phyloP scores from a whole-genome alignment of 495 filamentous ascomycete genomes.

The Platismatia glauca region DNA sequence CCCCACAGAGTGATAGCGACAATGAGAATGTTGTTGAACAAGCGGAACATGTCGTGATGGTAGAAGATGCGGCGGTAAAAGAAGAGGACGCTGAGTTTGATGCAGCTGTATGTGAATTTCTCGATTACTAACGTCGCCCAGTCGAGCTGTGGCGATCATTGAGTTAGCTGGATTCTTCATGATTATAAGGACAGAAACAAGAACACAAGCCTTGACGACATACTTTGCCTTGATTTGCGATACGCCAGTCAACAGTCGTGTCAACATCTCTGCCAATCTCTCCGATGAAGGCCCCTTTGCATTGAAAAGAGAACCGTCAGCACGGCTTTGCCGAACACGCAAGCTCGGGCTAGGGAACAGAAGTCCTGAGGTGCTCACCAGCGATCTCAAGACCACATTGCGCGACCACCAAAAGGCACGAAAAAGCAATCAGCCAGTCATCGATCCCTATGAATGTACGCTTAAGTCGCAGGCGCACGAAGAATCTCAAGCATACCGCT shows the following conservation, averaged over 20 bases:
- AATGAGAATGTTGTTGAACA: conserved; percentile 3
- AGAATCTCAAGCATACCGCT: conserved; percentile 16
- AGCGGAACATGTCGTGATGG: background rate
- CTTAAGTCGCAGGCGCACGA: conserved; percentile 4
- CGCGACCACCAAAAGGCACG: conserved; percentile 7
- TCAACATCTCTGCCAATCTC: background rate
- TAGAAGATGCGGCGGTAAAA: conserved; percentile 16
- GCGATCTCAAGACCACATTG: conserved; percentile 6
- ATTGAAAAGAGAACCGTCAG: background rate
- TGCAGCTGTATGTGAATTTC: conserved; percentile 12
- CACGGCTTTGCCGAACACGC: background rate
- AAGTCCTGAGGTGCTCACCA: conserved; percentile 8
- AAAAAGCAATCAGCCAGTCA: conserved; percentile 15
- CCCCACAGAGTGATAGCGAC: conserved; percentile 8
- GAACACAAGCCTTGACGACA: background rate
- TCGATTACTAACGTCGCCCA: conserved; percentile 3
- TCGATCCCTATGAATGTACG: conserved; percentile 11
- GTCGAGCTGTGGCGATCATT: background rate
- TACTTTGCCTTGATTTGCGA: background rate
- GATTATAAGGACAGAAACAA: no score
- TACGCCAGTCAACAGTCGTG: background rate
- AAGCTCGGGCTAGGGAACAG: no score
- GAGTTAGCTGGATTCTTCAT: background rate
- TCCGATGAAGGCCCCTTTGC: background rate
- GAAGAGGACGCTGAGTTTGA: conserved; percentile 16